These are phyloP conservation scores for Aspergillus brasiliensis DNA, from an alignment of 2,329 filamentous ascomycete species.

Conservation along the genomic window DNA sequence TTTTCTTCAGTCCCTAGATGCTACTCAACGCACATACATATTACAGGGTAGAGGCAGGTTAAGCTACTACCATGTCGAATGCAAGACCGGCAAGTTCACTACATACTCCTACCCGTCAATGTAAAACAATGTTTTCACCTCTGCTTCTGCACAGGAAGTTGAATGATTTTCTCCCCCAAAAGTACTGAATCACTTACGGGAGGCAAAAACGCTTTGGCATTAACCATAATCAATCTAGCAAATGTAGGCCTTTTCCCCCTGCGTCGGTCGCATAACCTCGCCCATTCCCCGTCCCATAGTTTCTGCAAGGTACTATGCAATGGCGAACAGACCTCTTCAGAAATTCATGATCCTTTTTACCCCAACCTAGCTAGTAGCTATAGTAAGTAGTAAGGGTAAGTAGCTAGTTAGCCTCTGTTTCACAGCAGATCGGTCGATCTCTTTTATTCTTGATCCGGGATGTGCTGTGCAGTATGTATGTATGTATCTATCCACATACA, in stretches of 20 bases:
- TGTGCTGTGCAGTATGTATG: too few relatives aligned
- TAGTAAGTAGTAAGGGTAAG: too few relatives aligned
- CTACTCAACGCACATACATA: too few relatives aligned
- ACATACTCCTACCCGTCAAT: background rate
- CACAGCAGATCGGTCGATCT: constrained; percentile 17
- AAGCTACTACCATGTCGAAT: too few relatives aligned
- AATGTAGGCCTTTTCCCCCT: constrained; percentile 5
- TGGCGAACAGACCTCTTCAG: constrained; percentile 20
- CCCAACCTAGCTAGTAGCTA: too few relatives aligned
- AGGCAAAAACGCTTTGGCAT: background rate
- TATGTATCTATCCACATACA: too few relatives aligned
- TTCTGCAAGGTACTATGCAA: constrained; percentile 15
- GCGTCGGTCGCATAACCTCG: constrained; percentile 11
- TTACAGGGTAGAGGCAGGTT: too few relatives aligned
- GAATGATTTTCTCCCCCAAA: background rate
- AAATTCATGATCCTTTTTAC: too few relatives aligned
- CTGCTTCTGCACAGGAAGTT: background rate
- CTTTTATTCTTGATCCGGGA: background rate
- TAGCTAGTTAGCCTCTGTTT: constrained; percentile 2
- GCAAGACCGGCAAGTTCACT: too few relatives aligned
- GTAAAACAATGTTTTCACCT: background rate
- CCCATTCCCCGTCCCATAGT: constrained; percentile 12
- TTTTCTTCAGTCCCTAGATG: too few relatives aligned
- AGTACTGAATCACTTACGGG: background rate
- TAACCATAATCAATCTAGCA: background rate